phyloP scores from a whole-genome alignment of 352 stramenopile genomes.

The Pythium phragmiticola region DNA sequence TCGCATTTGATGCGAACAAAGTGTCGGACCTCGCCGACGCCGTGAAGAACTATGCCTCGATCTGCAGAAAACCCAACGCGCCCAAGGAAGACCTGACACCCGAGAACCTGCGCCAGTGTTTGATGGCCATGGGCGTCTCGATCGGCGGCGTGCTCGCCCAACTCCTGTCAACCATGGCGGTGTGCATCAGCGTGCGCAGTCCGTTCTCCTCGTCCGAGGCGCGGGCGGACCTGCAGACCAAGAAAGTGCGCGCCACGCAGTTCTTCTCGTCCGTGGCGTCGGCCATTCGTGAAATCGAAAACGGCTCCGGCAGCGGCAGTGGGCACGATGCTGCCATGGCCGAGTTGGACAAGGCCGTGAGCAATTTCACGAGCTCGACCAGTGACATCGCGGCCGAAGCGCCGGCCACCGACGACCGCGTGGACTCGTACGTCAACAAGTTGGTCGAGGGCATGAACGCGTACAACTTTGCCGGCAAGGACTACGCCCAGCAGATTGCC shows the following conservation, averaged over 20 bases:
- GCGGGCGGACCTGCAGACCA: background rate
- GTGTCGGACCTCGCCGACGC: background rate
- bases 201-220: background rate
- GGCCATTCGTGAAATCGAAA: background rate
- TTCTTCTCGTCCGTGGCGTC: background rate
- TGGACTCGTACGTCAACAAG: background rate
- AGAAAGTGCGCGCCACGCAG: background rate
- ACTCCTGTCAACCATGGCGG: background rate
- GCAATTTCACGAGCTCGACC: background rate
- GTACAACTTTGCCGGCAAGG: slow-evolving; percentile 7
- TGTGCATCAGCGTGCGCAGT: background rate
- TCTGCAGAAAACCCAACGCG: background rate
- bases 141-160: background rate
- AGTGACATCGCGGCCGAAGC: background rate
- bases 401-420: background rate
- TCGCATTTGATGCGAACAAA: background rate
- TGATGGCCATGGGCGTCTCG: background rate
- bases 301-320: background rate
- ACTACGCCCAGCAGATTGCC: background rate
- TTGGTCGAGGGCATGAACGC: slow-evolving; percentile 1
- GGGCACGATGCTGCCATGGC: background rate
- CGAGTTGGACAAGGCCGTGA: background rate
- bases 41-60: background rate
- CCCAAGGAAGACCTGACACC: background rate
- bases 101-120: background rate